Base-by-base conservation (phyloP, 75 land plant species). In the Pinus tabuliformis region DNA sequence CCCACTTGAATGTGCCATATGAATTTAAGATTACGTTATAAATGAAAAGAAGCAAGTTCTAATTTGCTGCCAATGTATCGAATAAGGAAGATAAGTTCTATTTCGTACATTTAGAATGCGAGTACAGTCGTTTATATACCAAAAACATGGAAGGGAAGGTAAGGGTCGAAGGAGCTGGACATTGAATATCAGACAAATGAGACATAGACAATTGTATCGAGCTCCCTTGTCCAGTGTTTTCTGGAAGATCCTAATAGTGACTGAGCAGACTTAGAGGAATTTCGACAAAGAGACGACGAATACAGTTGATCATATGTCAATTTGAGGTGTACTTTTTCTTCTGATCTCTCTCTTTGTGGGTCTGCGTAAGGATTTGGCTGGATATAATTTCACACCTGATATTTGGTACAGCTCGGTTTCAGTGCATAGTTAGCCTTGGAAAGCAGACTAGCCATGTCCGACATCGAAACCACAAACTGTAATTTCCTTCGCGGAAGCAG, bases 371-470 rank as follows among this genome's bases (percentile, higher is more conserved):
- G 18, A 2, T 33, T 66, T 7, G 39, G 39, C 49, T 37, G 21
- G 1, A 42, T 39, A 66, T 66, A 42, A 3, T 37, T 8, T 39
- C 20, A n/a, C 3, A 8, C 52, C 5, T 20, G 8, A 65, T 2
- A 17, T 65, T 37, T 65, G 6, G 21, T 16, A 66, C 45, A 56
- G 49, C 33, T 33, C 24, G 49, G 42, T 30, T 33, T 66, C 64
- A 45, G 68, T 59, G 87, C 87, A 17, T 36, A 1, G 68, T 61
- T 76, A 16, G 84, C 87, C 75, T 79, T 86, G 22, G 70, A 83
- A 60, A 81, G 84, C 3, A 86, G 62, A n/a, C 79, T 72, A 18
- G 84, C 87, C 84, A 86, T 82, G 36, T 86, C 87, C 12, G 76
- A 37, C 62, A 78, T 79, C 13, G 77, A 22, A 22, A 86, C 18